A percentile compares a stretch with the other conserved stretches of the same genome.
These are phyloP conservation scores for Globisporangium middletonii DNA, from an alignment of 352 stramenopile genomes.

Conservation along the genomic window DNA sequence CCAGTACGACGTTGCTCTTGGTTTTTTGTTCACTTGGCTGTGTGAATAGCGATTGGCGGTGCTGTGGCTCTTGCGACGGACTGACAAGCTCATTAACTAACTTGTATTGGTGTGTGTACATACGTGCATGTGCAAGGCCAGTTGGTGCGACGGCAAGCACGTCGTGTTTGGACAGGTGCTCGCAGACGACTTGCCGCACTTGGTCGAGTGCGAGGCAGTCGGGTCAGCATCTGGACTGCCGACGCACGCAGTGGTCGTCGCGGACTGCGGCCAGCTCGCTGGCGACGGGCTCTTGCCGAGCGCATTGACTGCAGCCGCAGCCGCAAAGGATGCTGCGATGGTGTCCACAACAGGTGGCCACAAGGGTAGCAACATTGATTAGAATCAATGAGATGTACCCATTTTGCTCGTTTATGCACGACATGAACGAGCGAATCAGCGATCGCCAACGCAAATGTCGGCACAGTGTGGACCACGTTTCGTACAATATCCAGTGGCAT, in stretches of 20 bases:
- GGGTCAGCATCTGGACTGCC: slow-evolving; percentile 49
- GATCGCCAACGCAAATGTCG: no score
- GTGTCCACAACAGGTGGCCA: not conserved
- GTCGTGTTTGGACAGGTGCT: slow-evolving; percentile 98
- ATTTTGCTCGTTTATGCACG: not conserved
- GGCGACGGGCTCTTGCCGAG: slow-evolving; percentile 34
- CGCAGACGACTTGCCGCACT: slow-evolving; percentile 47
- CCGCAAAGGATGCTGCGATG: not conserved
- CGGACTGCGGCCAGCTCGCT: slow-evolving; percentile 48
- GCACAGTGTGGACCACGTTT: no score
- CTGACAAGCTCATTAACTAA: no score
- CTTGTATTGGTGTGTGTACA: not conserved
- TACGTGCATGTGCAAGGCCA: slow-evolving; percentile 21
- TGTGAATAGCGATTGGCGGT: not conserved
- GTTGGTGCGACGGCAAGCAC: slow-evolving; percentile 97
- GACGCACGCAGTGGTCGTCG: slow-evolving; percentile 39
- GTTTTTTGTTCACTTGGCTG: not conserved
- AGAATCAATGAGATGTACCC: not conserved
- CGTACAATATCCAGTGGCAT: no score
- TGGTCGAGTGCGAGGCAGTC: slow-evolving; percentile 35
- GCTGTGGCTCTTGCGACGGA: not conserved
- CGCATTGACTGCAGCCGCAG: slow-evolving; percentile 10
- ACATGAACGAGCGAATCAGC: no score
- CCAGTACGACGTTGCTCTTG: slow-evolving; percentile 19
- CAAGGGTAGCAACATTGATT: not conserved